Evolutionary conservation across 2,329 filamentous ascomycete species (phyloP).

Genomic region (Pyricularia pennisetigena): DNA sequence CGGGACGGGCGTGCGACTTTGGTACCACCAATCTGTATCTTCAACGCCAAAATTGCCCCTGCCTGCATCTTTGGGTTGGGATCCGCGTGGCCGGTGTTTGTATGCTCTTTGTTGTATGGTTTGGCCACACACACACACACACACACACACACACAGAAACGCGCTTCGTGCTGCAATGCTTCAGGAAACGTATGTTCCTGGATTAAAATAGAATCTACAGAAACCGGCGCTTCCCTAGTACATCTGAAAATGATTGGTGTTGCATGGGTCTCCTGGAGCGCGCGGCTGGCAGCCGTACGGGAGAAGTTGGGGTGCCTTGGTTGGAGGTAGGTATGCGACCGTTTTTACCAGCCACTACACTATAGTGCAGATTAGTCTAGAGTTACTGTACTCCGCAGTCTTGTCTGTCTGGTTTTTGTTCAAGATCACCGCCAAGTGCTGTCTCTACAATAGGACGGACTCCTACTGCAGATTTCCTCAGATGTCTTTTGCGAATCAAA

Average conservation of each 20-base stretch:
- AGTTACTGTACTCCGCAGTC: neutral
- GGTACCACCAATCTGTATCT: neutral
- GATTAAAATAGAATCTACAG: neutral
- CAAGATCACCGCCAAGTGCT: neutral
- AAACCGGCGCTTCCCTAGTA: neutral
- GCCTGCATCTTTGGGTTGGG: neutral
- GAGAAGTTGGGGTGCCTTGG: neutral
- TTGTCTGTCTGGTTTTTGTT: neutral
- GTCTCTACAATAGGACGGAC: neutral
- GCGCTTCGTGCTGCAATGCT: neutral
- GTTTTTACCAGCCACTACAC: neutral
- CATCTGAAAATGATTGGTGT: neutral
- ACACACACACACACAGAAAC: neutral
- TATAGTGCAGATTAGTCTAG: neutral
- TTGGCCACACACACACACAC: neutral
- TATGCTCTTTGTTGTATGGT: neutral
- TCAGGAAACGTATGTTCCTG: neutral
- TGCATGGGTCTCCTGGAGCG: neutral
- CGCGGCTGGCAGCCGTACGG: neutral
- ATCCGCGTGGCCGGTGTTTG: neutral
- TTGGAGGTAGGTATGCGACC: neutral
- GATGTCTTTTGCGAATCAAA: neutral
- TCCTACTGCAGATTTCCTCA: neutral
- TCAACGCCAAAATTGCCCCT: neutral
- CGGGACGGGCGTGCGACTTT: neutral